phyloP scores from a whole-genome alignment of 768 basidiomycete species.

The Suillus decipiens region DNA sequence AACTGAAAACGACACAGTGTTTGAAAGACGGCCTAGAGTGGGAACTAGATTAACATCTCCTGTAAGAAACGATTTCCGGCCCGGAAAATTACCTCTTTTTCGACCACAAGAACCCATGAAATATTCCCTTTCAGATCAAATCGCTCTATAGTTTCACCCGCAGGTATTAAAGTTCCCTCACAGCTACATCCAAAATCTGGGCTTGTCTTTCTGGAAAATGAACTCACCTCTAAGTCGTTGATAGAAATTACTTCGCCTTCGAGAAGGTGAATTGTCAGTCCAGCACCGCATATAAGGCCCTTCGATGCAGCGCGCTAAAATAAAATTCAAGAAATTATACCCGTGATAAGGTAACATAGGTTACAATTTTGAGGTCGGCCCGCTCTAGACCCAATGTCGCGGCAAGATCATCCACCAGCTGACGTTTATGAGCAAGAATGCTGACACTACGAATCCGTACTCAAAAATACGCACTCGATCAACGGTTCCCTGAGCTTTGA shows the following conservation, averaged over 20 bases:
- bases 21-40: constrained; percentile 90
- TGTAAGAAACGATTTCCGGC: background rate
- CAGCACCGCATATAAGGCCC: constrained; percentile 78
- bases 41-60: constrained; percentile 2
- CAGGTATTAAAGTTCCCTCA: constrained; percentile 78
- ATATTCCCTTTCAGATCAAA: constrained; percentile 58
- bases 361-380: constrained; percentile 78
- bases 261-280: constrained; percentile 56
- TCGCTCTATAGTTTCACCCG: constrained; percentile 65
- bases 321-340: constrained; percentile 13
- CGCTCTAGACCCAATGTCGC: constrained; percentile 77
- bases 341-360: background rate
- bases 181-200: background rate
- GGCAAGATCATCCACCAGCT: constrained; percentile 91
- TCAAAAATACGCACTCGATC: constrained; percentile 57
- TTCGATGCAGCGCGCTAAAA: constrained; percentile 84
- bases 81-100: constrained; percentile 76
- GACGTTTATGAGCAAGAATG: constrained; percentile 10
- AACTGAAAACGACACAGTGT: constrained; percentile 68
- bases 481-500: constrained; percentile 75
- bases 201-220: background rate
- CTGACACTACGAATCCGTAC: background rate
- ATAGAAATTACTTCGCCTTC: constrained; percentile 52
- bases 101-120: constrained; percentile 83
- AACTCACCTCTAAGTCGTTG: constrained; percentile 60